Conservation (phyloP, 139 green algal species). For the Micractinium conductrix region DNA sequence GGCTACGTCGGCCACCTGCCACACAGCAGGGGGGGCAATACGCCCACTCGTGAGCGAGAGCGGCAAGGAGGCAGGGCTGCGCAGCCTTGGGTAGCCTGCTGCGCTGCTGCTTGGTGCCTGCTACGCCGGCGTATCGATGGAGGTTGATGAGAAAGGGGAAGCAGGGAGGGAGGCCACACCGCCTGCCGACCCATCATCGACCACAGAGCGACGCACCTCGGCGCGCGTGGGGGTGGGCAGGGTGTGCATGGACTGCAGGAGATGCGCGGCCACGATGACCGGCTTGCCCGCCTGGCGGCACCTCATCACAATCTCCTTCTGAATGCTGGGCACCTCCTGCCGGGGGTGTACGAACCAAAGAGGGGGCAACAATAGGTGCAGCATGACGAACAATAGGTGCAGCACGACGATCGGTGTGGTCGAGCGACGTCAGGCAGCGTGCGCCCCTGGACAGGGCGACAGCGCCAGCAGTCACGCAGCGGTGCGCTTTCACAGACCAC, state of each 20-base stretch:
- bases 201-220: conserved; percentile 73
- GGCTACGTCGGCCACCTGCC: conserved; percentile 79
- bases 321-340: too few species aligned
- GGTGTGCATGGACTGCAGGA: conserved; percentile 86
- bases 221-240: conserved; percentile 83
- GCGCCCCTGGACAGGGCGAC: too few species aligned
- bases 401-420: too few species aligned
- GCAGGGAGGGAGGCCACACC: not conserved
- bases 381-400: too few species aligned
- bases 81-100: too few species aligned
- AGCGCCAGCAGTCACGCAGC: not conserved
- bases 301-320: conserved; percentile 82
- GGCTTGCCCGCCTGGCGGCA: conserved; percentile 76
- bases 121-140: too few species aligned
- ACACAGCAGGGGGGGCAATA: too few species aligned
- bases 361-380: too few species aligned
- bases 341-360: too few species aligned
- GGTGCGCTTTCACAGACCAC: too few species aligned
- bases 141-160: not conserved
- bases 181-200: too few species aligned
- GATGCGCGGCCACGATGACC: conserved; percentile 85
- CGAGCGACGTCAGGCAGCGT: too few species aligned
- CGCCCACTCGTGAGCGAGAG: not conserved
- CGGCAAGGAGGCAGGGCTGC: not conserved
- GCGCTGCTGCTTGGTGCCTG: not conserved